These are phyloP conservation scores for Neolentinus lepideus DNA, from an alignment of 1,284 basidiomycete genomes.

Conservation along the genomic window DNA sequence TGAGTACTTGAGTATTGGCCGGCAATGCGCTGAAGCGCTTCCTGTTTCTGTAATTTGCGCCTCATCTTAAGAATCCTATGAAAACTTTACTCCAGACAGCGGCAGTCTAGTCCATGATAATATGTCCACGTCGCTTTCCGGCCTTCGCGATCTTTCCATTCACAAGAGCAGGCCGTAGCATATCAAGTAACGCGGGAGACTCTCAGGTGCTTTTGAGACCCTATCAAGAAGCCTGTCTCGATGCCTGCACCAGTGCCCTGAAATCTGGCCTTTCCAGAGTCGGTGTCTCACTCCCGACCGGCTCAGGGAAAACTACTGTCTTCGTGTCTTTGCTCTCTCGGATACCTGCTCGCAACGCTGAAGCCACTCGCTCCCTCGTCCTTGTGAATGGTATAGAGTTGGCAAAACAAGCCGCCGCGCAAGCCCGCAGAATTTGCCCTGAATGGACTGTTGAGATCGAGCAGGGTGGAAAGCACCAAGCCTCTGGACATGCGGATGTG, in stretches of 20 bases:
- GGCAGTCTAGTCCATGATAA: too few relatives aligned
- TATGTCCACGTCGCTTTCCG: too few relatives aligned
- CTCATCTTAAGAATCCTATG: too few relatives aligned
- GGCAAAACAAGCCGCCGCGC: constrained; percentile 79
- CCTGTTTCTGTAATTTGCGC: too few relatives aligned
- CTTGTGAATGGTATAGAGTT: constrained; percentile 87
- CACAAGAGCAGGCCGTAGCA: too few relatives aligned
- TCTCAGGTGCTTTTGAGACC: constrained; percentile 49
- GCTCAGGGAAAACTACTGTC: constrained; percentile 90
- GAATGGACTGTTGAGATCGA: constrained; percentile 85
- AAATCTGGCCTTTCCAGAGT: constrained; percentile 61
- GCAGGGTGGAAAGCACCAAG: constrained; percentile 73
- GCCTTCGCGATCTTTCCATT: too few relatives aligned
- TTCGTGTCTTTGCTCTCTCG: constrained; percentile 77
- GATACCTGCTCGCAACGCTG: constrained; percentile 36
- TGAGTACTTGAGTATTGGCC: too few relatives aligned
- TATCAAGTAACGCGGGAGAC: too few relatives aligned
- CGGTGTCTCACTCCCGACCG: constrained; percentile 90
- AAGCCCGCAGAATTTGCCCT: constrained; percentile 65
- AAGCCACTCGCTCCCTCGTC: constrained; percentile 61
- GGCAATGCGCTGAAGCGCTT: too few relatives aligned
- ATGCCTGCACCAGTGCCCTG: constrained; percentile 73
- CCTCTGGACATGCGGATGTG: constrained; percentile 83
- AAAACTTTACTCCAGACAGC: too few relatives aligned
- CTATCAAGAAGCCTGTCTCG: constrained; percentile 86